Conservation (phyloP, 1,139 yeast genomes). For the Hansenula lynferdii region DNA sequence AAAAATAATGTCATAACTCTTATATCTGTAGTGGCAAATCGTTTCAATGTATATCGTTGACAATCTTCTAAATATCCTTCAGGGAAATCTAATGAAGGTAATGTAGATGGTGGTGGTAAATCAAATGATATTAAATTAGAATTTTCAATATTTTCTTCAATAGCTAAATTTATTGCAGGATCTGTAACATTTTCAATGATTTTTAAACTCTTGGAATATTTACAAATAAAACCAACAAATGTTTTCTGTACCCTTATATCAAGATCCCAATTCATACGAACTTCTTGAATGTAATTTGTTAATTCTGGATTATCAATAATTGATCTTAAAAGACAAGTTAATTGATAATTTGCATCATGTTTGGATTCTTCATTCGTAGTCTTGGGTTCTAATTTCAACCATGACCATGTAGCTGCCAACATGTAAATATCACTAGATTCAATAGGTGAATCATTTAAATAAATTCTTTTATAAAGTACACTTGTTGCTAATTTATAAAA, state of each 20-base stretch:
- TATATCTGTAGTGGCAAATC: slow-evolving; percentile 17
- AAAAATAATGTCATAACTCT: slow-evolving; percentile 31
- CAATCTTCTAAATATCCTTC: slow-evolving; percentile 26
- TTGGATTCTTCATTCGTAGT: slow-evolving; percentile 2
- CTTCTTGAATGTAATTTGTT: slow-evolving; percentile 28
- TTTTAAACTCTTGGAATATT: slow-evolving; percentile 25
- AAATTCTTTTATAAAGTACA: slow-evolving; percentile 18
- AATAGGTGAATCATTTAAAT: slow-evolving; percentile 21
- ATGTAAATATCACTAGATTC: slow-evolving; percentile 12
- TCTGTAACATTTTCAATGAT: slow-evolving; percentile 34
- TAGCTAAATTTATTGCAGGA: slow-evolving; percentile 29
- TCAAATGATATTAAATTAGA: slow-evolving; percentile 29
- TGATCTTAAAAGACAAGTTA: slow-evolving; percentile 23
- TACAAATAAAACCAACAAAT: slow-evolving; percentile 24
- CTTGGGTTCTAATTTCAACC: slow-evolving; percentile 11
- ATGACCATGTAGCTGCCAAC: slow-evolving; percentile 20
- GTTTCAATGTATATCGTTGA: slow-evolving; percentile 20
- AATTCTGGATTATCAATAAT: slow-evolving; percentile 20
- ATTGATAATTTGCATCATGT: slow-evolving; percentile 15
- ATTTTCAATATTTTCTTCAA: slow-evolving; percentile 24
- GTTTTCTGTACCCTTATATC: slow-evolving; percentile 25
- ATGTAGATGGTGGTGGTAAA: slow-evolving; percentile 34
- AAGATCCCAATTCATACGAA: slow-evolving; percentile 37
- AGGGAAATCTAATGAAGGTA: slow-evolving; percentile 28
- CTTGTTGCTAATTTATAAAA: slow-evolving; percentile 12